Base-by-base conservation (phyloP, 2,329 filamentous ascomycete genomes). In the Exophiala oligosperma region DNA sequence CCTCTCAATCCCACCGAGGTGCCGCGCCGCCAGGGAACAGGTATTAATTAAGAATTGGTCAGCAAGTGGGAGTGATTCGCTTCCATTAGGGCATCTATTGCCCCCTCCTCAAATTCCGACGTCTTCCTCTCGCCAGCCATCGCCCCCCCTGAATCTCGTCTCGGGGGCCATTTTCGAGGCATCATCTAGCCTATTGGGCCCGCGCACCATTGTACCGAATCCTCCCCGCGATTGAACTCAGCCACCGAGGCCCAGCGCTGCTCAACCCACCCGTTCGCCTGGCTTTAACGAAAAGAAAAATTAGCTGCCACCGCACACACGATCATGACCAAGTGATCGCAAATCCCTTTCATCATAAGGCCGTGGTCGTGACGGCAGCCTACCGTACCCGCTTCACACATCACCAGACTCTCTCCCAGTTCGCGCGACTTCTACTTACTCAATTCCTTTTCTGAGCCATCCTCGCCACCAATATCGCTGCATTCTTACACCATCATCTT, bases 331-430 rank as follows among this genome's bases (percentile, higher is more conserved):
- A n/a, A 37, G 9, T 56, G 54, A 56, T 56, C 54, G 54, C 54
- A 56, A 56, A 56, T 56, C 54, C 40, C 21, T 29, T 40, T 26
- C 37, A 37, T 56, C 54, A 56, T 46, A 44, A 56, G 48, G 47
- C 47, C 54, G 4, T 9, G 40, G 2, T 43, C 40, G 4, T 43
- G 40, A 43, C 40, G 40, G 14, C 40, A 11, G 40, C 40, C 40
- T 43, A 48, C 32, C 43, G 44, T 44, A n/a, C 44, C 54, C 46
- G 47, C 35, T 28, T 50, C 17, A 47, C 54, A 23, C 38, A 55
- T 38, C 28, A 14, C 26, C 28, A 21, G n/a, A 23, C 32, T 44
- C 40, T 26, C 44, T 46, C 44, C 21, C 14, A 9, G 44, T 29
- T 29, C 44, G 35, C 38, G 17, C 43, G 38, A 49, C 47, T 35